Conservation (phyloP, 1,284 basidiomycete genomes). For the Termitomyces sp. region DNA sequence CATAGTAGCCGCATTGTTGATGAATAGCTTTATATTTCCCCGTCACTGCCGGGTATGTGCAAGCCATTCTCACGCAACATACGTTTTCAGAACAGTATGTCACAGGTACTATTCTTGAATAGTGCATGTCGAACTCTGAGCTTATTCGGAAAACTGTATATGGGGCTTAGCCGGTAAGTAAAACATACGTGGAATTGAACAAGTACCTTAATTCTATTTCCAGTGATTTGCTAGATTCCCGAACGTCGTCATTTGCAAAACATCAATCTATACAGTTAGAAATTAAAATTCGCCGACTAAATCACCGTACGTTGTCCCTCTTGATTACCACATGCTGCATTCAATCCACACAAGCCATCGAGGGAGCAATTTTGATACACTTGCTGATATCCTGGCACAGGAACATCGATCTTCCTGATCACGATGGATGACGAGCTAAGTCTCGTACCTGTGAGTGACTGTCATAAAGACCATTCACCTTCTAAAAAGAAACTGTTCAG, state of each 20-base stretch:
- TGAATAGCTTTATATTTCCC: constrained; percentile 46
- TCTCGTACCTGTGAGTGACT: constrained; percentile 39
- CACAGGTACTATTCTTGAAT: constrained; percentile 41
- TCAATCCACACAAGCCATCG: too few species aligned
- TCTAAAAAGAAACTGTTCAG: constrained; percentile 20
- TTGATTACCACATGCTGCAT: background rate
- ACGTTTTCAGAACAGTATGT: background rate
- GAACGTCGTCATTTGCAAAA: constrained; percentile 28
- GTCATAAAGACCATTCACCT: background rate
- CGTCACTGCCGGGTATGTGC: constrained; percentile 40
- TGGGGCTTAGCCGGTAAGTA: constrained; percentile 40
- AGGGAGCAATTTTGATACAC: background rate
- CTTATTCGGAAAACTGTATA: constrained; percentile 40
- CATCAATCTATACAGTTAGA: constrained; percentile 39
- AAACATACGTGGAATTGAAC: constrained; percentile 1
- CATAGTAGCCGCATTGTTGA: constrained; percentile 40
- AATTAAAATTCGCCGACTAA: constrained; percentile 36
- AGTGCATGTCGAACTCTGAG: constrained; percentile 38
- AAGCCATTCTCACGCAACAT: background rate
- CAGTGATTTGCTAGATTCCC: constrained; percentile 37
- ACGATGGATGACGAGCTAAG: constrained; percentile 49
- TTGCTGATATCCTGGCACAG: constrained; percentile 10
- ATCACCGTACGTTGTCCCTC: constrained; percentile 28
- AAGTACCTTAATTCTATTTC: constrained; percentile 3
- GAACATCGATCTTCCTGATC: constrained; percentile 33